Percentiles rank a stretch among this genome's conserved stretches.
phyloP scores from a whole-genome alignment of 192 early-diverging fungal genomes.

The Chytriomyces sp. region DNA sequence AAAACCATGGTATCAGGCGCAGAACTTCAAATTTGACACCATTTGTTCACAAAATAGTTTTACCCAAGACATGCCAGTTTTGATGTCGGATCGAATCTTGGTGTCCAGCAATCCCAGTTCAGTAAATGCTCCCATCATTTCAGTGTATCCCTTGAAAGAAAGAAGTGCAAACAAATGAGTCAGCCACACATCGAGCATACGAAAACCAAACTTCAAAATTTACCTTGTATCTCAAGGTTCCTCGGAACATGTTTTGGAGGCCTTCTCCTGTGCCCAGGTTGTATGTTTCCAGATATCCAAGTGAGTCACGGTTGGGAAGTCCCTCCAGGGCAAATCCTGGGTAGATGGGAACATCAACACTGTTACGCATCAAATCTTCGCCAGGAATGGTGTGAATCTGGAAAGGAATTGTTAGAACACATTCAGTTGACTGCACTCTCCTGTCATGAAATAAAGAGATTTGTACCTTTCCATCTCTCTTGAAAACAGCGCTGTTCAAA shows the following conservation, averaged over 20 bases:
- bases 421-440: no score
- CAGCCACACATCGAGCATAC: neutral
- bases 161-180: neutral
- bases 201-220: neutral
- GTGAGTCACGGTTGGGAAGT: constrained; percentile 98
- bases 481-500: constrained; percentile 83
- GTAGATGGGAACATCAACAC: constrained; percentile 91
- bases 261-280: constrained; percentile 68
- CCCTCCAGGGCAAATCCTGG: constrained; percentile 95
- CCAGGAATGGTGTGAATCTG: constrained; percentile 60
- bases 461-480: constrained; percentile 81
- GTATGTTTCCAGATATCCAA: constrained; percentile 91
- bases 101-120: constrained; percentile 90
- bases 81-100: neutral
- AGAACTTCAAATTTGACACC: constrained; percentile 45
- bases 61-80: constrained; percentile 24
- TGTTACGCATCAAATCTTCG: constrained; percentile 87
- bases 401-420: no score
- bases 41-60: constrained; percentile 48
- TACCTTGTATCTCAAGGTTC: constrained; percentile 87
- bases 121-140: constrained; percentile 94
- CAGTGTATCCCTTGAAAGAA: constrained; percentile 80
- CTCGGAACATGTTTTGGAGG: constrained; percentile 83
- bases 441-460: no score
- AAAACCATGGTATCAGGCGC: constrained; percentile 18